Percentiles rank a stretch among this genome's conserved stretches.
Conservation (phyloP, 306 rosid genomes). For the Rosa chinensis region DNA sequence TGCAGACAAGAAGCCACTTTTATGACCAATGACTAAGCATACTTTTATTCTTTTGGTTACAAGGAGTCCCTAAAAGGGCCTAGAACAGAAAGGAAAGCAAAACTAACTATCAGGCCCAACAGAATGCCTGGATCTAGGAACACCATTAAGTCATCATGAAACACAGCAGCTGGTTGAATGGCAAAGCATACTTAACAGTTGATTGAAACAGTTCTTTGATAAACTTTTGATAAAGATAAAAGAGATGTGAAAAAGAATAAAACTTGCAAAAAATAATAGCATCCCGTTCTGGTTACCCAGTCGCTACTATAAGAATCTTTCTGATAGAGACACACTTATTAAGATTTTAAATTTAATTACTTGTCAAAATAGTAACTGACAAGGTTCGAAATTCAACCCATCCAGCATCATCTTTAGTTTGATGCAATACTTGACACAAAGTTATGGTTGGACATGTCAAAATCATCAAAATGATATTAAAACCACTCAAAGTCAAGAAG, state of each 20-base stretch:
- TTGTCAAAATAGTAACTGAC: neutral
- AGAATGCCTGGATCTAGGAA: neutral
- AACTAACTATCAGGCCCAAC: neutral
- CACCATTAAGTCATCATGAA: neutral
- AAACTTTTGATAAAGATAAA: neutral
- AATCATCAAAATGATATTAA: neutral
- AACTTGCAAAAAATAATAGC: neutral
- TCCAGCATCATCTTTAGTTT: neutral
- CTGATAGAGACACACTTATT: neutral
- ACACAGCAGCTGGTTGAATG: neutral
- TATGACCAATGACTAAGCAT: neutral
- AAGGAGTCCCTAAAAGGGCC: neutral
- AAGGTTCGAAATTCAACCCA: neutral
- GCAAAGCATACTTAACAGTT: neutral
- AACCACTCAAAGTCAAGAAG: slow-evolving; percentile 13
- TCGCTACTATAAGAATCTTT: neutral
- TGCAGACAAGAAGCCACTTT: neutral
- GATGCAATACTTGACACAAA: neutral
- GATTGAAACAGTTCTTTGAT: neutral
- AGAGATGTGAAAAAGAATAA: neutral
- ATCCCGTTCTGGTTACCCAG: neutral
- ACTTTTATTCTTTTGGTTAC: neutral
- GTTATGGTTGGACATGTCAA: neutral
- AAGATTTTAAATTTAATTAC: neutral
- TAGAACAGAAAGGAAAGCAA: neutral